Percentiles rank a stretch among this genome's conserved stretches.
Evolutionary conservation across 2,329 filamentous ascomycete genomes (phyloP).

Genomic region (Colletotrichum falcatum): DNA sequence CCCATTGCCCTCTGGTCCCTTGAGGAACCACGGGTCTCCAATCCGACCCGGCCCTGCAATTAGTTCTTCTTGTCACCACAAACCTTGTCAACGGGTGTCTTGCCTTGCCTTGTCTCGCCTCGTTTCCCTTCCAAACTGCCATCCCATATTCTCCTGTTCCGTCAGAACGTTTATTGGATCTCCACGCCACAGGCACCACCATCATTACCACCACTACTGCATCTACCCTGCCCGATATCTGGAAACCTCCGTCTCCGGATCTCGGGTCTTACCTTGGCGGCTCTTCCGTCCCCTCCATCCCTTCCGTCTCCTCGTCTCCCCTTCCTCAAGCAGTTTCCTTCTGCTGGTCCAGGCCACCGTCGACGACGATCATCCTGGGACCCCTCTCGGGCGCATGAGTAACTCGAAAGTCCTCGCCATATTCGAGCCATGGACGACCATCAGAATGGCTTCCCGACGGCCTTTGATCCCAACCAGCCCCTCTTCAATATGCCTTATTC

Average conservation of each 20-base stretch:
- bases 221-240: no score
- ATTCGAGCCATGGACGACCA: slow-evolving; percentile 43
- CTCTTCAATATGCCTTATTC: slow-evolving; percentile 35
- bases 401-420: not conserved
- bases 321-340: not conserved
- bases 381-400: not conserved
- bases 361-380: slow-evolving; percentile 19
- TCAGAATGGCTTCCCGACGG: slow-evolving; percentile 27
- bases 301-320: not conserved
- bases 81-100: slow-evolving; percentile 29
- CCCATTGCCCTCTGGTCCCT: slow-evolving; percentile 15
- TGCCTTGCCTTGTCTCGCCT: slow-evolving; percentile 15
- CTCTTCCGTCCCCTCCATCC: slow-evolving; percentile 25
- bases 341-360: not conserved
- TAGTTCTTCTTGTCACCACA: slow-evolving; percentile 1
- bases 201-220: slow-evolving; percentile 18
- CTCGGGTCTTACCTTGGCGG: slow-evolving; percentile 31
- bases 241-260: slow-evolving; percentile 15
- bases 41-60: not conserved
- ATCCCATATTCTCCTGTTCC: slow-evolving; percentile 9
- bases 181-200: not conserved
- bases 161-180: slow-evolving; percentile 21
- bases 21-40: slow-evolving; percentile 10
- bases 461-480: slow-evolving; percentile 14
- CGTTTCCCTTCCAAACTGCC: slow-evolving; percentile 5